phyloP scores from a whole-genome alignment of 805 yeast species.

The Groenewaldozyma salmanticensis region DNA sequence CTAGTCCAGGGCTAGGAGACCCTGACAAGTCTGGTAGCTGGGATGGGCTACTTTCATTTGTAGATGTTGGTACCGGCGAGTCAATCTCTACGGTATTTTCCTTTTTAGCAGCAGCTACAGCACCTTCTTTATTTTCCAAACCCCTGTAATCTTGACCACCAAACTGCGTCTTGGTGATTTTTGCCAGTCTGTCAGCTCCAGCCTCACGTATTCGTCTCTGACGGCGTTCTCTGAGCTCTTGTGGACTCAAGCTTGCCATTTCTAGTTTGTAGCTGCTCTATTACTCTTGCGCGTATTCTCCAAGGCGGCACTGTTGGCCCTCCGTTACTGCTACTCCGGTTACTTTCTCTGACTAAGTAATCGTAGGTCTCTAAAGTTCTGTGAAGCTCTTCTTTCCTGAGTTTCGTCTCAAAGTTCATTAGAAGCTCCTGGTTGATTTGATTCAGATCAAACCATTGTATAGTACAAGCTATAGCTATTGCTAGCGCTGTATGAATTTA shows the following conservation, averaged over 20 bases:
- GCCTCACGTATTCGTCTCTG: conserved; percentile 24
- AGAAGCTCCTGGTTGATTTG: too few species aligned
- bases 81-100: background rate
- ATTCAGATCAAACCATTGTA: too few species aligned
- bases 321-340: background rate
- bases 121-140: background rate
- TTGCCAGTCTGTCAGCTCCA: conserved; percentile 23
- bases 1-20: background rate
- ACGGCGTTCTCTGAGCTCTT: conserved; percentile 20
- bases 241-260: background rate
- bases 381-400: too few species aligned
- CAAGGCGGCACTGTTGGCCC: background rate
- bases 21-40: background rate
- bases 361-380: too few species aligned
- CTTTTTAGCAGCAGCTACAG: background rate
- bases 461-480: too few species aligned
- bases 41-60: background rate
- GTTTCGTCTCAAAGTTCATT: too few species aligned
- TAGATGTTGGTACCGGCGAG: background rate
- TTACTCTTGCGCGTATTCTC: background rate
- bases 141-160: conserved; percentile 4
- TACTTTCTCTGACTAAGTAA: too few species aligned
- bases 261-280: background rate
- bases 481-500: too few species aligned
- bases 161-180: conserved; percentile 22